Evolutionary conservation across 306 rosid species (phyloP).

Genomic region (Oxytropis ochrocephala): DNA sequence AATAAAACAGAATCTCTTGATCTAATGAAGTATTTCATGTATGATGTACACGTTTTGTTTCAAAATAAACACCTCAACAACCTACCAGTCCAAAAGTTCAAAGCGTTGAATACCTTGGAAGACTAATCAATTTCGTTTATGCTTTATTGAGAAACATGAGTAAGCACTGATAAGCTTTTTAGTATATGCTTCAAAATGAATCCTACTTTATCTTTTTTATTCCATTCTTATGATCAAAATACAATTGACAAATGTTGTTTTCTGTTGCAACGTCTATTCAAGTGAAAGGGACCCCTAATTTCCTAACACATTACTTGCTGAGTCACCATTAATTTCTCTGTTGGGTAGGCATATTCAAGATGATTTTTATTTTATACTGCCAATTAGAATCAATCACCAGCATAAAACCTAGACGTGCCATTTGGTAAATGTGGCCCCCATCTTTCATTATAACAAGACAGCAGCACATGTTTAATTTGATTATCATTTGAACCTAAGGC

Average conservation of each 20-base stretch:
- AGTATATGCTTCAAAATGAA: conserved; percentile 3
- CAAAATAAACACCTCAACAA: neutral
- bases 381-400: neutral
- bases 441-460: neutral
- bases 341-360: conserved; percentile 13
- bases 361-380: neutral
- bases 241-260: neutral
- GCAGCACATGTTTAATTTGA: neutral
- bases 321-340: conserved; percentile 4
- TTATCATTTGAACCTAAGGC: conserved; percentile 1
- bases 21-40: neutral
- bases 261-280: conserved; percentile 25
- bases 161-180: neutral
- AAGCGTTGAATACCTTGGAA: neutral
- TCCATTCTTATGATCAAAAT: neutral
- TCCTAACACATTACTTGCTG: conserved; percentile 4
- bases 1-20: neutral
- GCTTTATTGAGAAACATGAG: neutral
- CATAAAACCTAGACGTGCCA: neutral
- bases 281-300: conserved; percentile 24
- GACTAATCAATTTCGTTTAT: neutral
- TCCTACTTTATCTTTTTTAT: neutral
- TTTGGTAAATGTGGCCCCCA: conserved; percentile 6
- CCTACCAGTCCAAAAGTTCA: neutral
- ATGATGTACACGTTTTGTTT: neutral